Conservation (phyloP, 2,329 filamentous ascomycete genomes). For the Fusarium secorum region DNA sequence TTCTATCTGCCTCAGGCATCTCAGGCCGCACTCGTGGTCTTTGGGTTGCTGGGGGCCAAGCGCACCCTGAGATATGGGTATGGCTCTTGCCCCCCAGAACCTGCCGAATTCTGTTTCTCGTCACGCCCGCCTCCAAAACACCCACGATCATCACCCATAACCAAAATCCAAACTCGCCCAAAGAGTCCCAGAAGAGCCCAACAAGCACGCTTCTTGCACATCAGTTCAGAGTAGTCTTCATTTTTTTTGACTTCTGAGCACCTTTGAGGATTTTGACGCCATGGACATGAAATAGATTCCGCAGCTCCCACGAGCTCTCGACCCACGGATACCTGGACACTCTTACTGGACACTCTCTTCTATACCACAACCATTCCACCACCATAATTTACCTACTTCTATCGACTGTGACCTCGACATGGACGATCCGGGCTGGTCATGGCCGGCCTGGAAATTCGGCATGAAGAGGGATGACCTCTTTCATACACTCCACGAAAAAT, state of each 20-base stretch:
- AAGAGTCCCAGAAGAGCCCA: slow-evolving; percentile 23
- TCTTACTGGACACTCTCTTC: slow-evolving; percentile 34
- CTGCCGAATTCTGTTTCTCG: slow-evolving; percentile 36
- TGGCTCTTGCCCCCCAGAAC: slow-evolving; percentile 39
- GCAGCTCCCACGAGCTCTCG: slow-evolving; percentile 40
- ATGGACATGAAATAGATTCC: slow-evolving; percentile 42
- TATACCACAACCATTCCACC: slow-evolving; percentile 12
- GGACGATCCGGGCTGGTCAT: slow-evolving; percentile 62
- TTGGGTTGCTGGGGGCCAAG: slow-evolving; percentile 35
- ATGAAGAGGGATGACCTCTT: slow-evolving; percentile 67
- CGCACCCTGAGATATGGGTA: slow-evolving; percentile 40
- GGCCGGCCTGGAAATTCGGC: slow-evolving; percentile 70
- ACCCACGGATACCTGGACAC: slow-evolving; percentile 34
- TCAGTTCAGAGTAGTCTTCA: slow-evolving; percentile 34
- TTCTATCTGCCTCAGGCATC: slow-evolving; percentile 38
- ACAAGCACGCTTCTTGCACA: slow-evolving; percentile 16
- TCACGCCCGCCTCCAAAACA: slow-evolving; percentile 37
- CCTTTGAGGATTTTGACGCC: slow-evolving; percentile 18
- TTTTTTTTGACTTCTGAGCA: slow-evolving; percentile 34
- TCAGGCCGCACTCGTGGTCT: slow-evolving; percentile 31
- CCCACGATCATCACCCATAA: slow-evolving; percentile 29
- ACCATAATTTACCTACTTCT: slow-evolving; percentile 19
- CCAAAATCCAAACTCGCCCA: slow-evolving; percentile 10
- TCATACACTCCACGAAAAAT: slow-evolving; percentile 65
- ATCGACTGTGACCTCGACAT: slow-evolving; percentile 61